Evolutionary conservation across 176 grass and related monocot genomes (phyloP).

Genomic region (Lolium rigidum): DNA sequence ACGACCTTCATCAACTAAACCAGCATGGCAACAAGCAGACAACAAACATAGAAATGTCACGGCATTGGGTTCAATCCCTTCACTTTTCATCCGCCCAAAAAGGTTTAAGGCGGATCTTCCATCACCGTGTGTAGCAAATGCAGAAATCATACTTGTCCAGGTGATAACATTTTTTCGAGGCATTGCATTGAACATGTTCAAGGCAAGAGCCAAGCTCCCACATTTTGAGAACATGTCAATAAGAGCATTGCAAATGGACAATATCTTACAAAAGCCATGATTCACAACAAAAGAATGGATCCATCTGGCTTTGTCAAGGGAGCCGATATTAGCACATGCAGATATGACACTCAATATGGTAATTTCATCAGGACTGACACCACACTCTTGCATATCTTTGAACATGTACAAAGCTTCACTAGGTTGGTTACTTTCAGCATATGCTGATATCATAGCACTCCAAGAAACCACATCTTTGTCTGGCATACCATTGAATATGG

Average conservation of each 20-base stretch:
- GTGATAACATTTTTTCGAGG: constrained; percentile 76
- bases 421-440: constrained; percentile 65
- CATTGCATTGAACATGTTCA: constrained; percentile 69
- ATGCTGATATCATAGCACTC: constrained; percentile 90
- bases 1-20: constrained; percentile 78
- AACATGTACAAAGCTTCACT: constrained; percentile 73
- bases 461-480: constrained; percentile 82
- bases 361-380: constrained; percentile 62
- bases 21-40: constrained; percentile 81
- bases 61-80: constrained; percentile 68
- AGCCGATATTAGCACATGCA: constrained; percentile 73
- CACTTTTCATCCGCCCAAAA: constrained; percentile 73
- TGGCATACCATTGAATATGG: constrained; percentile 78
- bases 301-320: constrained; percentile 72
- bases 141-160: constrained; percentile 91
- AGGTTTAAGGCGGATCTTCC: constrained; percentile 61
- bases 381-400: constrained; percentile 60
- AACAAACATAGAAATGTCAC: constrained; percentile 87
- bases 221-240: constrained; percentile 98
- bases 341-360: constrained; percentile 82
- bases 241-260: constrained; percentile 80
- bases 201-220: constrained; percentile 66
- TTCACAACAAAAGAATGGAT: constrained; percentile 62
- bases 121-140: constrained; percentile 85
- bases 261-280: constrained; percentile 48